These are phyloP conservation scores for Rubus parviflorus DNA, from an alignment of 306 rosid genomes.

Conservation along the genomic window DNA sequence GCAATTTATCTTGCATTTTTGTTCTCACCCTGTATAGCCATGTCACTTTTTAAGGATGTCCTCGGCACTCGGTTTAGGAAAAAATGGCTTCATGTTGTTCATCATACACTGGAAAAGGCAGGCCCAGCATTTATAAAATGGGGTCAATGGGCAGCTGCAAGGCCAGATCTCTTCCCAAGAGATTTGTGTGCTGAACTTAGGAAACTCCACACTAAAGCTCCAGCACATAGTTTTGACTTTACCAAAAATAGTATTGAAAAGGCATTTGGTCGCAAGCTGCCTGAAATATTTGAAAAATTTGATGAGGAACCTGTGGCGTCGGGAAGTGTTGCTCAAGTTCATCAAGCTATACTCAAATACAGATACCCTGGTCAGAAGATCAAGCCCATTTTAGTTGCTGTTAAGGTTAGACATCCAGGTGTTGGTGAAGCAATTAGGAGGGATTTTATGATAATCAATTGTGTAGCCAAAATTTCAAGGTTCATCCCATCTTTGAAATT, in stretches of 20 bases:
- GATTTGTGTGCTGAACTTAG: slow-evolving; percentile 74
- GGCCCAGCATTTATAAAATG: slow-evolving; percentile 84
- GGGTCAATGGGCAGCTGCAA: slow-evolving; percentile 94
- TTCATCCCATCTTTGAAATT: slow-evolving; percentile 60
- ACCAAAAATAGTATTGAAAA: slow-evolving; percentile 60
- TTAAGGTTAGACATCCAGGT: slow-evolving; percentile 81
- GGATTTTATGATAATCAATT: slow-evolving; percentile 61
- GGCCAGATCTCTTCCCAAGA: slow-evolving; percentile 77
- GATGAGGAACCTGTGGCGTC: slow-evolving; percentile 80
- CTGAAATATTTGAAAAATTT: slow-evolving; percentile 67
- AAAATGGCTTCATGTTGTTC: slow-evolving; percentile 63
- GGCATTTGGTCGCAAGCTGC: slow-evolving; percentile 64
- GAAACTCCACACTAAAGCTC: slow-evolving; percentile 69
- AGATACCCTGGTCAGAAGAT: slow-evolving; percentile 59
- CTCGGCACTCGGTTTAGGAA: slow-evolving; percentile 56
- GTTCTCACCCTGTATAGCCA: slow-evolving; percentile 67
- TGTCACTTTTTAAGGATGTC: slow-evolving; percentile 59
- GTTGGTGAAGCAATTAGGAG: slow-evolving; percentile 77
- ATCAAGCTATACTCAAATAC: slow-evolving; percentile 70
- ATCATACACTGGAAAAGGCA: slow-evolving; percentile 61
- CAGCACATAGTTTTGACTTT: slow-evolving; percentile 62
- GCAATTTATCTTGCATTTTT: slow-evolving; percentile 59
- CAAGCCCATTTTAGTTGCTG: slow-evolving; percentile 70
- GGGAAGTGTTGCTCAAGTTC: slow-evolving; percentile 87
- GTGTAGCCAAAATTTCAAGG: slow-evolving; percentile 47